Evolutionary conservation across 1,284 basidiomycete genomes (phyloP).

Genomic region (Thelephora terrestris): DNA sequence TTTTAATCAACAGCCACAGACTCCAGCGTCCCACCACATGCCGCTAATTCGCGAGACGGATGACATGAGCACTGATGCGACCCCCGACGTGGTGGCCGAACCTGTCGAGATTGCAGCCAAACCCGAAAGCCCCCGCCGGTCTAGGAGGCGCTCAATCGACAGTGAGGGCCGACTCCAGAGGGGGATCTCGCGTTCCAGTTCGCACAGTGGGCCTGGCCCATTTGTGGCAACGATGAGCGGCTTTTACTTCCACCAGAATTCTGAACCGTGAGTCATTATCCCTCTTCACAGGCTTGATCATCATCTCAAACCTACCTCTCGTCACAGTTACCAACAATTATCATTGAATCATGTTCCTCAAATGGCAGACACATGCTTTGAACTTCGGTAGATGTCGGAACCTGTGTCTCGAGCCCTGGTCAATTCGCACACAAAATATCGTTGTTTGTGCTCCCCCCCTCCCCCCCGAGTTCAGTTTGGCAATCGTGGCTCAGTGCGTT

Average conservation of each 20-base stretch:
- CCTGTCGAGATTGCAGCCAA: background rate
- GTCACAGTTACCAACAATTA: background rate
- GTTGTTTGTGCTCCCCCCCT: too few species aligned
- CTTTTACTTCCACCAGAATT: conserved; percentile 91
- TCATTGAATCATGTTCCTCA: background rate
- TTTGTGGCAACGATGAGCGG: conserved; percentile 68
- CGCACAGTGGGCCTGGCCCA: background rate
- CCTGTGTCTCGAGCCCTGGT: too few species aligned
- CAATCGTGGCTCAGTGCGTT: too few species aligned
- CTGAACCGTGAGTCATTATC: conserved; percentile 58
- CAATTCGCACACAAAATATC: too few species aligned
- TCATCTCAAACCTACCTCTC: background rate
- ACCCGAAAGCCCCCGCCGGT: background rate
- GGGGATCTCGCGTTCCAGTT: background rate
- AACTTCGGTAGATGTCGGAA: background rate
- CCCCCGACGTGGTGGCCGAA: background rate
- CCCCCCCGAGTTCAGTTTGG: too few species aligned
- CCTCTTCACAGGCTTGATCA: background rate
- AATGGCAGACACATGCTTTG: background rate
- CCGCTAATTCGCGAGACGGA: background rate
- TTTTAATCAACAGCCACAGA: conserved; percentile 25
- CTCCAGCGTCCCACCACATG: background rate
- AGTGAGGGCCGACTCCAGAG: background rate
- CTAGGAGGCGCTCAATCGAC: background rate
- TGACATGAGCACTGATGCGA: background rate